These are phyloP conservation scores for Aspergillus sp. DNA, from an alignment of 2,329 filamentous ascomycete genomes.

Conservation along the genomic window DNA sequence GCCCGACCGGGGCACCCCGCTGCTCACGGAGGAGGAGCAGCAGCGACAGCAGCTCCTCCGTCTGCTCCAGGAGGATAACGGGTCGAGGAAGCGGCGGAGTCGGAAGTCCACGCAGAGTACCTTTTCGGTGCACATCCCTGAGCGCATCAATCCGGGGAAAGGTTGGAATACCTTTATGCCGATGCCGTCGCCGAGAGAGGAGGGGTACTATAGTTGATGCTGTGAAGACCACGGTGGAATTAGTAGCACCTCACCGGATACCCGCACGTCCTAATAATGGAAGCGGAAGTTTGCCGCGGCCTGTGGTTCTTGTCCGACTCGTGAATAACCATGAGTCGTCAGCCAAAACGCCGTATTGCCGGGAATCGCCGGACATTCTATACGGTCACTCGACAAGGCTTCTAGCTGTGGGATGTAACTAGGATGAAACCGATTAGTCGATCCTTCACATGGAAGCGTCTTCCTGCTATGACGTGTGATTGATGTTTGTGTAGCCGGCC, in stretches of 20 bases:
- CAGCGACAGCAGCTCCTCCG: slow-evolving; percentile 40
- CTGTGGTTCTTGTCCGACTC: background rate
- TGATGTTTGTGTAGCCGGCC: too few relatives aligned
- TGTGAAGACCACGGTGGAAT: background rate
- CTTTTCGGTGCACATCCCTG: slow-evolving; percentile 27
- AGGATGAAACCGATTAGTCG: too few relatives aligned
- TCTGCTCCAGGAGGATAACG: slow-evolving; percentile 29
- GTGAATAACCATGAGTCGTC: too few relatives aligned
- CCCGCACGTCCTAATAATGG: background rate
- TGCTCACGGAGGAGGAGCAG: slow-evolving; percentile 38
- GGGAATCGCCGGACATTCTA: background rate
- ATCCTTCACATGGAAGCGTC: too few relatives aligned
- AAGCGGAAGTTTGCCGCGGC: background rate
- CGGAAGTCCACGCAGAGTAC: slow-evolving; percentile 23
- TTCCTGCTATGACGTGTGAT: too few relatives aligned
- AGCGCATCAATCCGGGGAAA: slow-evolving; percentile 17
- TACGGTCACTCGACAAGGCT: background rate
- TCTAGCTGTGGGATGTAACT: too few relatives aligned
- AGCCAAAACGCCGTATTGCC: background rate
- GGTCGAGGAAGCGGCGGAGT: slow-evolving; percentile 18
- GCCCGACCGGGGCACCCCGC: slow-evolving; percentile 12
- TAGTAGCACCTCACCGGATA: background rate
- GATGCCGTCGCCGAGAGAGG: slow-evolving; percentile 5
- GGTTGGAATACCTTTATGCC: slow-evolving; percentile 22
- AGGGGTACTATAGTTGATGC: slow-evolving; percentile 4